Base-by-base conservation (phyloP, 192 early-diverging fungal genomes). In the Neocallimastix lanati region DNA sequence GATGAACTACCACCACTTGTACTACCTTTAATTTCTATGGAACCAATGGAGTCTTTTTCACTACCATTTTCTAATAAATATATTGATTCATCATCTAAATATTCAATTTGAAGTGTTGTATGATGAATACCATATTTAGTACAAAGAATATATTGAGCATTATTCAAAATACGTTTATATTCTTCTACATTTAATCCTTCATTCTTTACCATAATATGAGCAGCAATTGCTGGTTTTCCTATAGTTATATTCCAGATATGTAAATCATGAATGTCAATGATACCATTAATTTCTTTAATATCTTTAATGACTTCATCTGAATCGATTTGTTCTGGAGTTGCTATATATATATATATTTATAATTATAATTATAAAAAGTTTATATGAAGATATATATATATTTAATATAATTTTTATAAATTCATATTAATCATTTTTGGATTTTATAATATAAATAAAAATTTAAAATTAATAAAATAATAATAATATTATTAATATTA, bases 161-260 rank as follows among this genome's bases (percentile, higher is more conserved):
- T 77, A 14, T 77, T 38, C 3, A 90, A 82, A 27, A 90, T 87
- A n/a, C 67, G 29, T 29, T 86, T 29, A 29, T 84, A 87, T 29
- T 81, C 81, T 12, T 28, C 78, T 16, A 88, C 14, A 13, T 81
- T 80, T 12, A 83, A 67, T 16, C 78, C 29, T 37, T 82, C 82
- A 7, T 79, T 78, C 28, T 78, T 83, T 28, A 77, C n/a, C 11
- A 76, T 78, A 12, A 86, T 35, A 77, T 85, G 84, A 4, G 80
- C 85, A 0, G 87, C 81, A 15, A 88, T 77, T 0, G 87, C 86
- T 25, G 79, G 35, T 35, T 86, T 85, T 21, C 88, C 89, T 13
- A 89, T 76, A 4, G 91, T 92, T 35, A 92, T 79, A 1, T 84
- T 84, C 91, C 91, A 92, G 25, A 90, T 81, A 82, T 92, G 88